Percentiles rank a stretch among this genome's conserved stretches.
These are phyloP conservation scores for Jimgerdemannia flammicorona DNA, from an alignment of 192 early-diverging fungal species.

Conservation along the genomic window DNA sequence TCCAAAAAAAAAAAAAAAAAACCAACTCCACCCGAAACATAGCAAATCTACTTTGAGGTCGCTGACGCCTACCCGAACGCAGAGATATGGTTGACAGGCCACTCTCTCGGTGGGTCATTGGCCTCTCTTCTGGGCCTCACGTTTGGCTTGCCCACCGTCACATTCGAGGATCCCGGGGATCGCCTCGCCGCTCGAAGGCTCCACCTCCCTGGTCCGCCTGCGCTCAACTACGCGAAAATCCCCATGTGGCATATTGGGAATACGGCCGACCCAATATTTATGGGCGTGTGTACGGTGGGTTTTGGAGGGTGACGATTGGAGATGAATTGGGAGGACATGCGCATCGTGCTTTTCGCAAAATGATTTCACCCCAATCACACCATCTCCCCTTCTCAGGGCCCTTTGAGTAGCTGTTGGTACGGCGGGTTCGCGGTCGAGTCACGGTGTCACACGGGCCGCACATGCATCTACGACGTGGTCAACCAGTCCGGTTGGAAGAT, in stretches of 20 bases:
- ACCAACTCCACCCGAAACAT: constrained; percentile 13
- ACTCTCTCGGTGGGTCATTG: constrained; percentile 81
- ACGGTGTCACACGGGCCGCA: constrained; percentile 48
- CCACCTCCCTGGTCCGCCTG: constrained; percentile 68
- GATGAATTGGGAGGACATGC: neutral
- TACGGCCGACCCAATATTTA: constrained; percentile 87
- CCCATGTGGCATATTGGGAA: constrained; percentile 93
- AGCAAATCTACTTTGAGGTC: constrained; percentile 68
- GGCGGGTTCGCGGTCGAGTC: constrained; percentile 41
- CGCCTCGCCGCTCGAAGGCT: constrained; percentile 69
- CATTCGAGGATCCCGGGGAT: constrained; percentile 86
- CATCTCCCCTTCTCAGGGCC: constrained; percentile 14
- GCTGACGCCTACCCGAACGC: constrained; percentile 61
- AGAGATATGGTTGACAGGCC: constrained; percentile 78
- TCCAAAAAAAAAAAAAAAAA: neutral
- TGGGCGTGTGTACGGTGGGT: constrained; percentile 68
- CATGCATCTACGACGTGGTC: constrained; percentile 67
- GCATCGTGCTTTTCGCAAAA: neutral
- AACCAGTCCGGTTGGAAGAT: constrained; percentile 57
- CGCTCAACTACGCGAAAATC: constrained; percentile 47
- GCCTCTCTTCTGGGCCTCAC: constrained; percentile 76
- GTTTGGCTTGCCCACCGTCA: constrained; percentile 77
- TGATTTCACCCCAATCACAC: constrained; percentile 59
- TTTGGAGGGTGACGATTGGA: neutral
- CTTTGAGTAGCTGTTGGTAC: constrained; percentile 25